Evolutionary conservation across 768 basidiomycete genomes (phyloP).

Genomic region (Phylloporus sp.): DNA sequence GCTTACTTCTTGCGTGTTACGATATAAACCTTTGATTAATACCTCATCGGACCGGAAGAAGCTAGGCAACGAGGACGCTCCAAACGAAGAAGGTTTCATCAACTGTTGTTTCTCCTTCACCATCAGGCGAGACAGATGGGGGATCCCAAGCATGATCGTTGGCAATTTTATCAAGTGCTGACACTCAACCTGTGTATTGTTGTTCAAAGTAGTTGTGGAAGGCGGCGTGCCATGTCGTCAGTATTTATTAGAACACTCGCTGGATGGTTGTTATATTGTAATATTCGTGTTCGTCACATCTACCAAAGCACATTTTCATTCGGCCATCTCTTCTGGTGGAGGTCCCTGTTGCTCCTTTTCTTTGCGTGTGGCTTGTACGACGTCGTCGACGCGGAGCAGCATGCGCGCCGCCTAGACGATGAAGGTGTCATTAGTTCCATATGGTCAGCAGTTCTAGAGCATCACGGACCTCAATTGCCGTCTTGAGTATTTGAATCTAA

Average conservation of each 20-base stretch:
- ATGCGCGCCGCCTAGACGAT: slow-evolving; percentile 73
- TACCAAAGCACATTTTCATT: slow-evolving; percentile 8
- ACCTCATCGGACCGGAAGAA: slow-evolving; percentile 29
- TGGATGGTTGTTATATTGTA: slow-evolving; percentile 10
- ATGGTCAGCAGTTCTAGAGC: not conserved
- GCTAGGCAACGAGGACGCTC: slow-evolving; percentile 23
- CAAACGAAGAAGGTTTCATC: slow-evolving; percentile 68
- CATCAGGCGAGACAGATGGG: slow-evolving; percentile 78
- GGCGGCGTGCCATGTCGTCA: slow-evolving; percentile 1
- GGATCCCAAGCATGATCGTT: slow-evolving; percentile 86
- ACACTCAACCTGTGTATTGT: not conserved
- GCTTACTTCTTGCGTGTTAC: slow-evolving; percentile 83
- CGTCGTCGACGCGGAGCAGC: slow-evolving; percentile 89
- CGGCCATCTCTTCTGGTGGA: slow-evolving; percentile 53
- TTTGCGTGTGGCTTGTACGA: slow-evolving; percentile 83
- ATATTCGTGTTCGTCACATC: slow-evolving; percentile 9
- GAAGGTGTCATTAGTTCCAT: not conserved
- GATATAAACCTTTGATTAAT: slow-evolving; percentile 66
- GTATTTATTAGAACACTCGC: slow-evolving; percentile 6
- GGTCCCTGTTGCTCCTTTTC: slow-evolving; percentile 48
- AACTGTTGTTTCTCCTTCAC: slow-evolving; percentile 92
- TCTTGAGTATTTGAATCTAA: slow-evolving; percentile 92
- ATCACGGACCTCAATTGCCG: slow-evolving; percentile 76
- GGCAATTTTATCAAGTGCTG: slow-evolving; percentile 80
- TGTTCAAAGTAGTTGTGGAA: not conserved